phyloP scores from a whole-genome alignment of 192 early-diverging fungal genomes.

The Entomortierella parvispora region DNA sequence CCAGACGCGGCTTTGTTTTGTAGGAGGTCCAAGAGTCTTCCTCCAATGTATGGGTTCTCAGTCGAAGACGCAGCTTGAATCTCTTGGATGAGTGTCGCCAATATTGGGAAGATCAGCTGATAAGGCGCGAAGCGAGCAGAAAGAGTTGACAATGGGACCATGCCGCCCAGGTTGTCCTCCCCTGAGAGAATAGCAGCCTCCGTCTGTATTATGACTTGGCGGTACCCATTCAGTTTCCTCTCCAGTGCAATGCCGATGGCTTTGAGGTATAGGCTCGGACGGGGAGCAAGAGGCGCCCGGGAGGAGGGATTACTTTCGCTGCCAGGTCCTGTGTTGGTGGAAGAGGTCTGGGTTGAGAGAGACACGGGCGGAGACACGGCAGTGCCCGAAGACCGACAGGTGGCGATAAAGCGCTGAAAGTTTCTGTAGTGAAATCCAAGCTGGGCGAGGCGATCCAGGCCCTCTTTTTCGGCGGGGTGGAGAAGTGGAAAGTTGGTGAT shows the following conservation, averaged over 20 bases:
- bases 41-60: slow-evolving; percentile 50
- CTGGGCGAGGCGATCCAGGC: slow-evolving; percentile 65
- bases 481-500: slow-evolving; percentile 72
- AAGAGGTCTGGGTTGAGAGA: neutral
- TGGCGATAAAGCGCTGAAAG: slow-evolving; percentile 55
- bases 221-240: slow-evolving; percentile 52
- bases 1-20: slow-evolving; percentile 62
- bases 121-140: slow-evolving; percentile 57
- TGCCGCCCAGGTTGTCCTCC: slow-evolving; percentile 58
- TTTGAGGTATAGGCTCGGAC: slow-evolving; percentile 54
- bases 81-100: slow-evolving; percentile 53
- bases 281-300: no score
- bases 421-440: slow-evolving; percentile 64
- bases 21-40: slow-evolving; percentile 60
- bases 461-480: slow-evolving; percentile 70
- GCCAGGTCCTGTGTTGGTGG: no score
- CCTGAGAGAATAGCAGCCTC: slow-evolving; percentile 64
- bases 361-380: no score
- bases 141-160: slow-evolving; percentile 57
- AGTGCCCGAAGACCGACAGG: slow-evolving; percentile 8
- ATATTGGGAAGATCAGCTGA: slow-evolving; percentile 60
- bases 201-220: slow-evolving; percentile 57
- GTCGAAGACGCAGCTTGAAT: slow-evolving; percentile 44
- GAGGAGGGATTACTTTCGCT: no score
- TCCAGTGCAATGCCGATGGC: slow-evolving; percentile 63